Evolutionary conservation across 345 rosid genomes (phyloP).

Genomic region (Eucalyptus grandis): DNA sequence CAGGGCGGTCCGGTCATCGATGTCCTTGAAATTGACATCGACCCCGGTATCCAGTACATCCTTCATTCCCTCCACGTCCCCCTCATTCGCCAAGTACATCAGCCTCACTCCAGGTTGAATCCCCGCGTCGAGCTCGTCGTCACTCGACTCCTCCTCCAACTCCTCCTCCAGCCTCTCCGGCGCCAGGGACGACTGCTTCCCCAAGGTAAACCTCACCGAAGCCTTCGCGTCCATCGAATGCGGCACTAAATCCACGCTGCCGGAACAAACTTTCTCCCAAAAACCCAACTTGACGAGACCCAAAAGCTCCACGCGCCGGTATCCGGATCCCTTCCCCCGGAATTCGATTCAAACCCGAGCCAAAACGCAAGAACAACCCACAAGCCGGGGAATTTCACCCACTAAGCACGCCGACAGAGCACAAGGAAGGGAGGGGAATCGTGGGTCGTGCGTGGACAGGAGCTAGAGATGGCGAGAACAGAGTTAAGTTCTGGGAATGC

Average conservation of each 20-base stretch:
- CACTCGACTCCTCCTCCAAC: too few species aligned
- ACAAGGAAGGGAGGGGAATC: background rate
- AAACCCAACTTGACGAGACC: background rate
- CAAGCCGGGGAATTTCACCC: background rate
- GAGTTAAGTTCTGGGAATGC: background rate
- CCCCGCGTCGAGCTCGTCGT: conserved; percentile 1
- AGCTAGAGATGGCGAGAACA: background rate
- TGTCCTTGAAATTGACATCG: conserved; percentile 71
- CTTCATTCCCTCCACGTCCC: conserved; percentile 60
- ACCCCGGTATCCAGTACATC: conserved; percentile 58
- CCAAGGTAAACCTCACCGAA: conserved; percentile 31
- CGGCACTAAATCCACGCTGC: background rate
- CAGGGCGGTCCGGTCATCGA: conserved; percentile 76
- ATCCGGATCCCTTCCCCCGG: background rate
- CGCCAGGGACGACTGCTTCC: conserved; percentile 73
- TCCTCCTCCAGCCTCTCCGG: conserved; percentile 35
- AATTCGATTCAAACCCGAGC: background rate
- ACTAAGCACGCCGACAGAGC: background rate
- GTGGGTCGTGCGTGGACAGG: background rate
- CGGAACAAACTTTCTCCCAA: background rate
- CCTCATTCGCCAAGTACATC: conserved; percentile 65
- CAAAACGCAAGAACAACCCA: background rate
- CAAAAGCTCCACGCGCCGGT: background rate
- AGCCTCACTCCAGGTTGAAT: conserved; percentile 47
- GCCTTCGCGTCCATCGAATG: conserved; percentile 41